A percentile compares a stretch with the other conserved stretches of the same genome.
Conservation (phyloP, 306 rosid species). For the Cucurbita argyrosperma region DNA sequence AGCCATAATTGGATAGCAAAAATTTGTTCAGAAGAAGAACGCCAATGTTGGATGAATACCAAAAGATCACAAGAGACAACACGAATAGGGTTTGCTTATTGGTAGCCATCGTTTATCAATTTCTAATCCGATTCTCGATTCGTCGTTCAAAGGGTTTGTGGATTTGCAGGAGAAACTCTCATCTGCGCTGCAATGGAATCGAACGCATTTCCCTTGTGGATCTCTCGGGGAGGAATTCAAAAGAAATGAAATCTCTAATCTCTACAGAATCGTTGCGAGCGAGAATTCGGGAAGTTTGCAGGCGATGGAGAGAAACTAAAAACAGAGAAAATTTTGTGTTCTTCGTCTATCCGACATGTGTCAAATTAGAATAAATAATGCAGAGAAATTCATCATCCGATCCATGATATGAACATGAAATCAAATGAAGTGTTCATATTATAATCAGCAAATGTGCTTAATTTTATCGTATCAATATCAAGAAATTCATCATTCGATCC, state of each 20-base stretch:
- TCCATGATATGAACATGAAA: neutral
- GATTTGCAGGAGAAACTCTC: conserved; percentile 16
- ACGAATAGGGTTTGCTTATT: conserved; percentile 43
- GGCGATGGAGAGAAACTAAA: neutral
- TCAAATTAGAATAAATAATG: neutral
- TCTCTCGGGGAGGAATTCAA: neutral
- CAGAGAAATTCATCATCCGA: neutral
- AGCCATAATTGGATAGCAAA: conserved; percentile 74
- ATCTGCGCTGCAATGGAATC: conserved; percentile 14
- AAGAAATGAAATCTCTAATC: neutral
- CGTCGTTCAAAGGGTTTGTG: conserved; percentile 16
- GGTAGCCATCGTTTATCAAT: conserved; percentile 14
- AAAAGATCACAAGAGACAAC: conserved; percentile 40
- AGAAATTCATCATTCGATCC: neutral
- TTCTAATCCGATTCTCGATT: neutral
- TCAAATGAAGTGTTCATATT: neutral
- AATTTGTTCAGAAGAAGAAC: conserved; percentile 88
- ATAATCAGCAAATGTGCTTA: neutral
- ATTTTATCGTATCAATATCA: neutral
- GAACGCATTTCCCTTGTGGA: conserved; percentile 3
- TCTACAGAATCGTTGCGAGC: neutral
- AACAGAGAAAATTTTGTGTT: neutral
- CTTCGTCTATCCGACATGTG: neutral
- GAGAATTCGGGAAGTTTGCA: neutral
- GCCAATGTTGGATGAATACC: conserved; percentile 94